Conservation (phyloP, 2,329 filamentous ascomycete genomes). For the Cladosporium sphaerospermum region DNA sequence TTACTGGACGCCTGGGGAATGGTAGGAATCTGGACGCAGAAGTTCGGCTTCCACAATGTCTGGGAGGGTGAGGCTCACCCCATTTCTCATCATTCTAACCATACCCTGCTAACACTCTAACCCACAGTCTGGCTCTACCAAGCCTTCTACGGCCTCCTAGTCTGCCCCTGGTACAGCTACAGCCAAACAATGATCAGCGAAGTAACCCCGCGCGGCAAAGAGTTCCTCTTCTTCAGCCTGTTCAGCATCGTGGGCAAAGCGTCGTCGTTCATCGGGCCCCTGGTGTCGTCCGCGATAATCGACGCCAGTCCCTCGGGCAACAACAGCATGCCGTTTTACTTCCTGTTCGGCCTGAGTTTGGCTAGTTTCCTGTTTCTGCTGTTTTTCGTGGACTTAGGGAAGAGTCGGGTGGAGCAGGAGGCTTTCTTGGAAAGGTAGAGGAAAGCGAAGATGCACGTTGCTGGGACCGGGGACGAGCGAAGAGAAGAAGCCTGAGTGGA, state of each 20-base stretch:
- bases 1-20: slow-evolving; percentile 55
- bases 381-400: slow-evolving; percentile 54
- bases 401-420: slow-evolving; percentile 55
- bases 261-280: slow-evolving; percentile 60
- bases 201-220: slow-evolving; percentile 61
- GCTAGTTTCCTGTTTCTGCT: slow-evolving; percentile 50
- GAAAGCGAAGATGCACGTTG: slow-evolving; percentile 20
- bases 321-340: slow-evolving; percentile 60
- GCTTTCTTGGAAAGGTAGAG: slow-evolving; percentile 42
- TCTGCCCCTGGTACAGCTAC: slow-evolving; percentile 66
- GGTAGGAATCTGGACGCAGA: slow-evolving; percentile 52
- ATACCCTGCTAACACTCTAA: neutral
- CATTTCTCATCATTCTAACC: neutral
- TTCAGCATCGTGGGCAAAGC: slow-evolving; percentile 66
- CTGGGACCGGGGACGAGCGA: neutral
- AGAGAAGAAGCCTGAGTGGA: too few relatives aligned
- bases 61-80: slow-evolving; percentile 41
- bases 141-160: slow-evolving; percentile 57
- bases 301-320: slow-evolving; percentile 54
- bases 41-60: slow-evolving; percentile 45
- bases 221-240: slow-evolving; percentile 64
- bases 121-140: slow-evolving; percentile 29
- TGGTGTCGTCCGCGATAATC: slow-evolving; percentile 65
- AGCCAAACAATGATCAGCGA: slow-evolving; percentile 66
- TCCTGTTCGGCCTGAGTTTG: slow-evolving; percentile 54